These are phyloP conservation scores for Astragalus glycyphyllos DNA, from an alignment of 306 rosid genomes.

Conservation along the genomic window DNA sequence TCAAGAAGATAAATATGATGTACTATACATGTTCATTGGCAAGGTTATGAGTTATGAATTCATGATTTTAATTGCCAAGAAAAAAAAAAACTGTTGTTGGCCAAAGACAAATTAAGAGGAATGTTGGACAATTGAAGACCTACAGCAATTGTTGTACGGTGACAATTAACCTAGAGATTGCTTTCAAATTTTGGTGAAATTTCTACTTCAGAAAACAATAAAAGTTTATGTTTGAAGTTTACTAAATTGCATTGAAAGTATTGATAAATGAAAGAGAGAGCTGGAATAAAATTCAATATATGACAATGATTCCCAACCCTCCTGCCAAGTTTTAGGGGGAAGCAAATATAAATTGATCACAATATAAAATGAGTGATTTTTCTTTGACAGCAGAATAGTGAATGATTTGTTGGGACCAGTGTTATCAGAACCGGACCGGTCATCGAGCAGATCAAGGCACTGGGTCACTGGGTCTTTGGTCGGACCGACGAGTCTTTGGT, in stretches of 20 bases:
- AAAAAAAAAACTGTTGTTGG: too few species aligned
- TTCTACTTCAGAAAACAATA: constrained; percentile 33
- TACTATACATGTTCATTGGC: background rate
- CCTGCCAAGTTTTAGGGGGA: constrained; percentile 11
- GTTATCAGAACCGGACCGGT: too few species aligned
- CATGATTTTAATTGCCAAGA: background rate
- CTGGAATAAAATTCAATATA: background rate
- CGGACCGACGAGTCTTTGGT: too few species aligned
- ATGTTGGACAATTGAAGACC: background rate
- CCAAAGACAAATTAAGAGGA: background rate
- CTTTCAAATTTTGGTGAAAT: constrained; percentile 48
- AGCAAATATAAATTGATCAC: constrained; percentile 2
- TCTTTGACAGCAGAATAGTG: background rate
- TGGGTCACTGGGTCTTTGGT: too few species aligned
- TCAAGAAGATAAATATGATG: background rate
- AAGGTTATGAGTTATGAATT: background rate
- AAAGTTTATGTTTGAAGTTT: constrained; percentile 36
- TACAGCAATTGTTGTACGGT: constrained; percentile 43
- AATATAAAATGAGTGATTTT: constrained; percentile 1
- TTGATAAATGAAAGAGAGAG: constrained; percentile 40
- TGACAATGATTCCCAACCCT: constrained; percentile 39
- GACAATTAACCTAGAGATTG: constrained; percentile 31
- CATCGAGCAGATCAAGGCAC: too few species aligned
- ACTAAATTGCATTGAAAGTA: constrained; percentile 28
- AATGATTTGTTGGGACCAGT: background rate